Evolutionary conservation across 2,329 filamentous ascomycete genomes (phyloP).

Genomic region (Colletotrichum sp.): DNA sequence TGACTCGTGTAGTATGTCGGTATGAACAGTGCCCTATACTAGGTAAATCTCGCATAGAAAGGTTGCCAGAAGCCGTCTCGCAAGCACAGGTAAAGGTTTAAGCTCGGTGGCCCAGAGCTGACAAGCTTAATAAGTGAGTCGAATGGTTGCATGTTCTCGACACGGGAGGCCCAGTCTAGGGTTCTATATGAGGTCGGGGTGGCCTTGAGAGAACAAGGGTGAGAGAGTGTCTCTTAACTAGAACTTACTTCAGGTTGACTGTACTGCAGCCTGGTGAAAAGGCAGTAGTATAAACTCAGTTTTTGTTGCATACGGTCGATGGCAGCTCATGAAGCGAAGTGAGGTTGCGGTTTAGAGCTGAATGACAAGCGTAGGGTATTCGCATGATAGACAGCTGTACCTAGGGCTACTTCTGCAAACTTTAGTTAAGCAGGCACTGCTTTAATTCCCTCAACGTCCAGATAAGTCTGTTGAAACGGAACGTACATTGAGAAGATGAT

Average conservation of each 20-base stretch:
- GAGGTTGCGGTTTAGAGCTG: background rate
- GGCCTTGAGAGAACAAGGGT: background rate
- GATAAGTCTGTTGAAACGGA: background rate
- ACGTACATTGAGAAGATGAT: background rate
- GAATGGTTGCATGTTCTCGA: background rate
- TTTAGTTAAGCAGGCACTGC: background rate
- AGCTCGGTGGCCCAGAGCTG: background rate
- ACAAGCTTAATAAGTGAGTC: background rate
- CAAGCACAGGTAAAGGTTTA: background rate
- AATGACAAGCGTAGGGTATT: background rate
- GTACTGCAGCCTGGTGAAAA: background rate
- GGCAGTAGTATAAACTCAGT: background rate
- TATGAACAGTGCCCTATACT: background rate
- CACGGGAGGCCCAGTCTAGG: background rate
- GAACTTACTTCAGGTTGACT: background rate
- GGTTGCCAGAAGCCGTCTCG: background rate
- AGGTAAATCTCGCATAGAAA: background rate
- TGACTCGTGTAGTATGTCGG: background rate
- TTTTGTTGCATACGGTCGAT: background rate
- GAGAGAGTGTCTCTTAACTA: background rate
- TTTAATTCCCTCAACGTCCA: background rate
- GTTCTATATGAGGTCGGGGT: background rate
- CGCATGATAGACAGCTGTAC: background rate
- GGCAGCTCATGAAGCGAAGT: background rate
- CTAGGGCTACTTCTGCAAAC: background rate